Evolutionary conservation across 2,329 filamentous ascomycete genomes (phyloP).

Genomic region (Fusarium pininemorale): DNA sequence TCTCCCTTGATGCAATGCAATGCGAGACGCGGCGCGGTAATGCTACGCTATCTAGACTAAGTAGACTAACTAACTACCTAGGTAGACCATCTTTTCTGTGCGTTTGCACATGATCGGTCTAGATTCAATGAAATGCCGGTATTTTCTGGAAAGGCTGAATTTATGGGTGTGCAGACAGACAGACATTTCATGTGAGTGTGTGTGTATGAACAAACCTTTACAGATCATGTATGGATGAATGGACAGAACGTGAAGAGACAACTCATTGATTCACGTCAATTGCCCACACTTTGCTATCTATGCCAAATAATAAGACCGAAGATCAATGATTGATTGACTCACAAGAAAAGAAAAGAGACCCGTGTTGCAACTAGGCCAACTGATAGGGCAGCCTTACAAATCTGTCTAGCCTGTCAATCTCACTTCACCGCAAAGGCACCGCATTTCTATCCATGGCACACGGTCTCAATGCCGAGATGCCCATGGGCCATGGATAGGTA

Average conservation of each 20-base stretch:
- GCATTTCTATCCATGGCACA: constrained; percentile 6
- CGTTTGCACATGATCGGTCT: constrained; percentile 25
- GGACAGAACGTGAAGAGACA: background rate
- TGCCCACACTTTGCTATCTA: constrained; percentile 1
- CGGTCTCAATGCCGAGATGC: constrained; percentile 1
- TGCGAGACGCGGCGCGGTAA: background rate
- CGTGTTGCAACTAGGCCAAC: constrained; percentile 8
- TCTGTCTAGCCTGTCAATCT: background rate
- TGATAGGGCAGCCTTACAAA: constrained; percentile 27
- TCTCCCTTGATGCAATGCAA: background rate
- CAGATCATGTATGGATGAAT: background rate
- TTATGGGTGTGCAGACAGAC: constrained; percentile 6
- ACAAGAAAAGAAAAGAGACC: background rate
- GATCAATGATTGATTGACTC: background rate
- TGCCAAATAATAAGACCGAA: constrained; percentile 6
- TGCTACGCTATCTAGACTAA: constrained; percentile 12
- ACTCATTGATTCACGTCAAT: background rate
- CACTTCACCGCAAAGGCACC: constrained; percentile 4
- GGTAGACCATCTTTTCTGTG: background rate
- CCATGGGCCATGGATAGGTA: background rate
- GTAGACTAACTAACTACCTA: no score
- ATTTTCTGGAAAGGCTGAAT: background rate
- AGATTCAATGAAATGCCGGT: constrained; percentile 18
- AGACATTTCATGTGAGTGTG: background rate
- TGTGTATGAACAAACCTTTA: background rate